Percentiles rank a stretch among this genome's conserved stretches.
phyloP scores from a whole-genome alignment of 192 early-diverging fungal genomes.

The Coemansia sp. region DNA sequence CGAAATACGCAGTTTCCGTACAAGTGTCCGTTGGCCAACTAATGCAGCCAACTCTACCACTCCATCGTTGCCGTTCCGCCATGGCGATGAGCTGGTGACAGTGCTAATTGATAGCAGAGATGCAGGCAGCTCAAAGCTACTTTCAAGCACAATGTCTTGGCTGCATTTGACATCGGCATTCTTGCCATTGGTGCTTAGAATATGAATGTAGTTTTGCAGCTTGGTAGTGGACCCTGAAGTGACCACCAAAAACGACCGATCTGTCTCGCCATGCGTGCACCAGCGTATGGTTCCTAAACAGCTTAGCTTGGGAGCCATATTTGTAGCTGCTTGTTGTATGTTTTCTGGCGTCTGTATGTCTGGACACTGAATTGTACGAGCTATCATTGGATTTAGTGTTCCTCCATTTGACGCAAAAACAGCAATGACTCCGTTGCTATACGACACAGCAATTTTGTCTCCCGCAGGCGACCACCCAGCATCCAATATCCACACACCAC shows the following conservation, averaged over 20 bases:
- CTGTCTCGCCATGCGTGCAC: constrained; percentile 28
- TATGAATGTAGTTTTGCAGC: constrained; percentile 18
- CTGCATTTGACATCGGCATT: constrained; percentile 10
- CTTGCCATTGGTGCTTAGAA: constrained; percentile 11
- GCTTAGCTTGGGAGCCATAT: constrained; percentile 15
- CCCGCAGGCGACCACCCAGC: constrained; percentile 47
- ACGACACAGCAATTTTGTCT: constrained; percentile 20
- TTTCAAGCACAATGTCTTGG: constrained; percentile 10
- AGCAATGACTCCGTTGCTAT: constrained; percentile 35
- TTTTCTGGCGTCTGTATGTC: constrained; percentile 1
- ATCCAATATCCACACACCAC: constrained; percentile 12
- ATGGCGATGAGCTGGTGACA: constrained; percentile 24
- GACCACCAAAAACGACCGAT: constrained; percentile 34
- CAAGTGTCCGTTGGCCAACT: constrained; percentile 7
- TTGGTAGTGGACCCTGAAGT: constrained; percentile 20
- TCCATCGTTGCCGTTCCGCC: constrained; percentile 30
- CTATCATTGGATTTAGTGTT: constrained; percentile 13
- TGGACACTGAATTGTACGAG: constrained; percentile 14
- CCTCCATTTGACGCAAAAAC: constrained; percentile 17
- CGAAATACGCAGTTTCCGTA: constrained; percentile 13
- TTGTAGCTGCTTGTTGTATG: background rate
- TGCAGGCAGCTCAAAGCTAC: constrained; percentile 5
- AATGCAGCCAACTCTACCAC: constrained; percentile 14
- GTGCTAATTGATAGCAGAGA: constrained; percentile 14
- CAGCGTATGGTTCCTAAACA: constrained; percentile 22